Evolutionary conservation across 2,329 filamentous ascomycete species (phyloP).

Genomic region (Madurella fahalii): DNA sequence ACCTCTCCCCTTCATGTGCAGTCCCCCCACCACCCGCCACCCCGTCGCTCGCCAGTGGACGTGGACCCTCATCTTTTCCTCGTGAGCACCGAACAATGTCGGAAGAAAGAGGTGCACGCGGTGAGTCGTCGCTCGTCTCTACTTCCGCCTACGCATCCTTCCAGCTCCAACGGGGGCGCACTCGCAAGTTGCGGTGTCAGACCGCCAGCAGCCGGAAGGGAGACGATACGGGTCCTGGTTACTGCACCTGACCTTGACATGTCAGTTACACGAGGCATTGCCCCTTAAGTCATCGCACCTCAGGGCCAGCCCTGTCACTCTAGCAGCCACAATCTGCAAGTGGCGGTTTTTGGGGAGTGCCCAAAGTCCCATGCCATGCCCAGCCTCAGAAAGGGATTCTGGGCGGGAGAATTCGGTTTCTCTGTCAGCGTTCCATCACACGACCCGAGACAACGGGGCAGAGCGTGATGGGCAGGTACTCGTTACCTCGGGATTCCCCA

Average conservation of each 20-base stretch:
- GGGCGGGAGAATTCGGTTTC: constrained; percentile 15
- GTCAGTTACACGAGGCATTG: constrained; percentile 7
- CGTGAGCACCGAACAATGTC: background rate
- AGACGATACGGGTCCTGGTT: constrained; percentile 1
- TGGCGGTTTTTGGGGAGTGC: background rate
- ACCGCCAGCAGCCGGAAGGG: constrained; percentile 6
- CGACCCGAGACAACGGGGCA: constrained; percentile 9
- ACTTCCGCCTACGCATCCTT: no score
- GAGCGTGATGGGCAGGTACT: background rate
- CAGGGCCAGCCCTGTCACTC: constrained; percentile 6
- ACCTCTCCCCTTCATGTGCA: constrained; percentile 2
- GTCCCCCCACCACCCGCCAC: no score
- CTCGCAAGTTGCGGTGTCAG: constrained; percentile 8
- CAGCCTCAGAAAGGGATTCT: constrained; percentile 6
- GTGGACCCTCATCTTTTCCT: background rate
- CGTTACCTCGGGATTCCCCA: constrained; percentile 2
- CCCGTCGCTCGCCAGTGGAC: background rate
- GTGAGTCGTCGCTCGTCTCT: constrained; percentile 2
- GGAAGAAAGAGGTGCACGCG: background rate
- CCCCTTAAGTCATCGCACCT: background rate
- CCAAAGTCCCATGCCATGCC: constrained; percentile 3
- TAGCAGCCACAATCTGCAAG: constrained; percentile 1
- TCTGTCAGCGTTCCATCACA: constrained; percentile 10
- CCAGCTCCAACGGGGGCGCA: background rate
- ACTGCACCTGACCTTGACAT: constrained; percentile 11